Percentiles rank a stretch among this genome's conserved stretches.
phyloP scores from a whole-genome alignment of 1,284 basidiomycete genomes.

The Lignosus rhinocerotis region DNA sequence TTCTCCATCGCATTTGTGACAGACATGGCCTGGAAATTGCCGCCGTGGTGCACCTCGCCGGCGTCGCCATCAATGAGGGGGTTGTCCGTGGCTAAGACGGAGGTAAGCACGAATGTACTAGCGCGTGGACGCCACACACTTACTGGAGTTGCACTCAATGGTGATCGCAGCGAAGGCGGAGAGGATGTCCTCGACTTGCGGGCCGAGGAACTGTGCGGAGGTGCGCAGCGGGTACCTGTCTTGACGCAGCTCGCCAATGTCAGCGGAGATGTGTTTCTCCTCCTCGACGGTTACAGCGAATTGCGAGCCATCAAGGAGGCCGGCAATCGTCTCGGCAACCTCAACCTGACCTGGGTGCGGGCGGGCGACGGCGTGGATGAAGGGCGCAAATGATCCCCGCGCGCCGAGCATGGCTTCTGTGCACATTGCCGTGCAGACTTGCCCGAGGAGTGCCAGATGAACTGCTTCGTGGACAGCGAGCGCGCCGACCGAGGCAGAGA shows the following conservation, averaged over 20 bases:
- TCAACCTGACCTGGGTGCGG: conserved; percentile 89
- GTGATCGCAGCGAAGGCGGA: conserved; percentile 63
- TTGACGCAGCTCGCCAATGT: conserved; percentile 69
- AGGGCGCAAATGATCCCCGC: conserved; percentile 74
- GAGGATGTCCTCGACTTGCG: conserved; percentile 82
- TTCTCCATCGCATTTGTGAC: conserved; percentile 90
- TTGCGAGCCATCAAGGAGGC: conserved; percentile 69
- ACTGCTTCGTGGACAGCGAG: conserved; percentile 73
- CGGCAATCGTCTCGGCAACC: conserved; percentile 66
- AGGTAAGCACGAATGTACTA: not conserved
- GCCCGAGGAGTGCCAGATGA: conserved; percentile 69
- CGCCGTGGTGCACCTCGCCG: conserved; percentile 75
- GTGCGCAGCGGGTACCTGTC: conserved; percentile 82
- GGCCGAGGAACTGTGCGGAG: conserved; percentile 84
- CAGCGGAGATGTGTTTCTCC: conserved; percentile 66
- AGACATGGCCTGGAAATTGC: conserved; percentile 88
- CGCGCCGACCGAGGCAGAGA: conserved; percentile 64
- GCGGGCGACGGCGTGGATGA: conserved; percentile 76
- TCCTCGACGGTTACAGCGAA: conserved; percentile 67
- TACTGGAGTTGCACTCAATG: conserved; percentile 85
- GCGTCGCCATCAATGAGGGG: conserved; percentile 71
- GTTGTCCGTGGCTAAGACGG: conserved; percentile 66
- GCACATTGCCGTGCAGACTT: conserved; percentile 83
- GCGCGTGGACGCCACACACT: conserved; percentile 31
- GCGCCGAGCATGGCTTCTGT: conserved; percentile 79